phyloP scores from a whole-genome alignment of 1,284 basidiomycete species.

The Phylloporus sp. region DNA sequence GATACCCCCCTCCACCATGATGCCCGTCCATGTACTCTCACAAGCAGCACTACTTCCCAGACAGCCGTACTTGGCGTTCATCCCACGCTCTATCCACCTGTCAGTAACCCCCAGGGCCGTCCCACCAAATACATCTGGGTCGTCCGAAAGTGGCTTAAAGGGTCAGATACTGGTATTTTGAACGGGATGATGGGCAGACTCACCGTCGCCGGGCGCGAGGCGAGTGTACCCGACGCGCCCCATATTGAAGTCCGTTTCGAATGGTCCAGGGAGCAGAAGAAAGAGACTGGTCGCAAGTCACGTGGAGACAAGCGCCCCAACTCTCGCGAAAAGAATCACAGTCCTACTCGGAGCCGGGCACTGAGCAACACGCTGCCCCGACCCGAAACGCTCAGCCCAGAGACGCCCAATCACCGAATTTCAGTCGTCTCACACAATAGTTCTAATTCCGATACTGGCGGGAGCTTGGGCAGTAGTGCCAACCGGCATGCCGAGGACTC shows the following conservation, averaged over 20 bases:
- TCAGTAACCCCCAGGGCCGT: constrained; percentile 47
- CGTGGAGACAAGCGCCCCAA: constrained; percentile 23
- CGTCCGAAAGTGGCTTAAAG: constrained; percentile 80
- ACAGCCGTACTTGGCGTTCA: constrained; percentile 70
- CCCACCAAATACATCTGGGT: constrained; percentile 81
- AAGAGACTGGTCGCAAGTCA: constrained; percentile 23
- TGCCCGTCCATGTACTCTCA: constrained; percentile 19
- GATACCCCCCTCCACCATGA: constrained; percentile 18
- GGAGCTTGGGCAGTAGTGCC: constrained; percentile 26
- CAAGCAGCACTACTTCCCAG: constrained; percentile 41
- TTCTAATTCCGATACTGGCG: constrained; percentile 30
- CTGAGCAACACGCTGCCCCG: constrained; percentile 7
- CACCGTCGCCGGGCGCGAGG: constrained; percentile 26
- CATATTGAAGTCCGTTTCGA: constrained; percentile 73
- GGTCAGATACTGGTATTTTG: constrained; percentile 43
- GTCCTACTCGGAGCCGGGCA: constrained; percentile 10
- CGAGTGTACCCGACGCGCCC: constrained; percentile 20
- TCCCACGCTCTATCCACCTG: constrained; percentile 50
- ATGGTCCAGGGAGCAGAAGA: constrained; percentile 60
- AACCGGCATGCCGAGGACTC: constrained; percentile 43
- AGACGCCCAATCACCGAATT: constrained; percentile 18
- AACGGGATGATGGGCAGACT: constrained; percentile 47
- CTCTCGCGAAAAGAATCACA: constrained; percentile 12
- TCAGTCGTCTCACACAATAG: constrained; percentile 36
- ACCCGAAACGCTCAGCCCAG: constrained; percentile 15